A percentile compares a stretch with the other conserved stretches of the same genome.
Evolutionary conservation across 2,329 filamentous ascomycete species (phyloP).

Genomic region (Dendryphion nanum): DNA sequence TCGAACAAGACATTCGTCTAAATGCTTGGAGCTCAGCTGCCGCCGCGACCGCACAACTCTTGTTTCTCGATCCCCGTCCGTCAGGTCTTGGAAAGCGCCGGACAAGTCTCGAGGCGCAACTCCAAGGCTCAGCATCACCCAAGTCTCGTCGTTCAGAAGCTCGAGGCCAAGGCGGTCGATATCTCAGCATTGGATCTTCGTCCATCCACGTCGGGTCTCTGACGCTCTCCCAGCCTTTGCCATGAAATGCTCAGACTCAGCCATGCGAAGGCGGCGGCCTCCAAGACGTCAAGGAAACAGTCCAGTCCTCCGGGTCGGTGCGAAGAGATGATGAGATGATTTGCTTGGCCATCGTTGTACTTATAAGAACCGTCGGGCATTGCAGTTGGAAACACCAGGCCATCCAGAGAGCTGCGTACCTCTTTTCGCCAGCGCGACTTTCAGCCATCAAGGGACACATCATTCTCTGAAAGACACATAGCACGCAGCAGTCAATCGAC

Average conservation of each 20-base stretch:
- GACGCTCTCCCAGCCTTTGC: slow-evolving; percentile 8
- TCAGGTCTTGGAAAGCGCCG: neutral
- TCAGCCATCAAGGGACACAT: neutral
- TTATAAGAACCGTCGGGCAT: slow-evolving; percentile 1
- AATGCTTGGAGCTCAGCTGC: no score
- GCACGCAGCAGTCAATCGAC: neutral
- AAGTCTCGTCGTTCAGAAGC: neutral
- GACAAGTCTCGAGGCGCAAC: neutral
- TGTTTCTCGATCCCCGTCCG: no score
- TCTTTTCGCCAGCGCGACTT: neutral
- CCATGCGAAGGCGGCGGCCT: neutral
- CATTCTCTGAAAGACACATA: neutral
- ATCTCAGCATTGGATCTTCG: neutral
- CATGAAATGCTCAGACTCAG: slow-evolving; percentile 13
- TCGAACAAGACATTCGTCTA: no score
- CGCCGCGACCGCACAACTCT: no score
- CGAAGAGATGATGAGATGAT: neutral
- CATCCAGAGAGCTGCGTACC: neutral
- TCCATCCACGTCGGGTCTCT: neutral
- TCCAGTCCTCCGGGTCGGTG: neutral
- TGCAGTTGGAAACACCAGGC: neutral
- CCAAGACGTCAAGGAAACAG: neutral
- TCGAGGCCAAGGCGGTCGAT: neutral
- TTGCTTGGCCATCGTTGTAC: slow-evolving; percentile 2
- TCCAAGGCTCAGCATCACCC: no score